Percentiles rank a stretch among this genome's conserved stretches.
These are phyloP conservation scores for Epithemia pelagica DNA, from an alignment of 108 stramenopile genomes.

Conservation along the genomic window DNA sequence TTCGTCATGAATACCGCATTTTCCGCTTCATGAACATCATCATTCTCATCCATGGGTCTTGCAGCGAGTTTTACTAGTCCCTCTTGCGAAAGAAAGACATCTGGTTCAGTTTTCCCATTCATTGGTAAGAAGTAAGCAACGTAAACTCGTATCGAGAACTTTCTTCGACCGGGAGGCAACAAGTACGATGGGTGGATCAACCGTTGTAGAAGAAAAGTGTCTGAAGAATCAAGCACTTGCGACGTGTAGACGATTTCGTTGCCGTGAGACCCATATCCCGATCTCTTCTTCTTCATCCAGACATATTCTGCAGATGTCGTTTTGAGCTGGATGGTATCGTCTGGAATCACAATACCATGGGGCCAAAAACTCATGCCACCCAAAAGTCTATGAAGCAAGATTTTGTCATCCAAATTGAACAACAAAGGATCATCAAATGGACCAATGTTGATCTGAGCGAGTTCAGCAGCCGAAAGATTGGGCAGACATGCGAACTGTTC, in stretches of 20 bases:
- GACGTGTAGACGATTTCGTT: conserved; percentile 32
- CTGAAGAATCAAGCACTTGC: background rate
- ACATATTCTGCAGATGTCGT: background rate
- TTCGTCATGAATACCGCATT: conserved; percentile 58
- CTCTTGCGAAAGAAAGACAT: conserved; percentile 35
- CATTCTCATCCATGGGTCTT: conserved; percentile 8
- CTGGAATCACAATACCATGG: conserved; percentile 2
- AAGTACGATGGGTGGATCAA: conserved; percentile 57
- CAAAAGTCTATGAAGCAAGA: conserved; percentile 43
- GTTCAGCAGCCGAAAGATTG: background rate
- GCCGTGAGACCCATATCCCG: conserved; percentile 79
- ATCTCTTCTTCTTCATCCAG: conserved; percentile 58
- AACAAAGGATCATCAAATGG: conserved; percentile 64
- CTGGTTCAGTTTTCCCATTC: background rate
- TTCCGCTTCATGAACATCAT: conserved; percentile 14
- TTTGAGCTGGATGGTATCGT: background rate
- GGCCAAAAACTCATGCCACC: conserved; percentile 1
- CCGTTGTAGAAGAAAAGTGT: conserved; percentile 44
- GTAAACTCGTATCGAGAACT: conserved; percentile 71
- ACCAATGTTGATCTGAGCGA: conserved; percentile 45
- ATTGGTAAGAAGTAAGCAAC: conserved; percentile 42
- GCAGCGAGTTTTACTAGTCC: conserved; percentile 69
- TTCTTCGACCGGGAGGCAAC: conserved; percentile 27
- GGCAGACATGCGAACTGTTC: background rate
- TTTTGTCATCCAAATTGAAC: conserved; percentile 56